Evolutionary conservation across 2,329 filamentous ascomycete species (phyloP).

Genomic region (Cercospora sp.): DNA sequence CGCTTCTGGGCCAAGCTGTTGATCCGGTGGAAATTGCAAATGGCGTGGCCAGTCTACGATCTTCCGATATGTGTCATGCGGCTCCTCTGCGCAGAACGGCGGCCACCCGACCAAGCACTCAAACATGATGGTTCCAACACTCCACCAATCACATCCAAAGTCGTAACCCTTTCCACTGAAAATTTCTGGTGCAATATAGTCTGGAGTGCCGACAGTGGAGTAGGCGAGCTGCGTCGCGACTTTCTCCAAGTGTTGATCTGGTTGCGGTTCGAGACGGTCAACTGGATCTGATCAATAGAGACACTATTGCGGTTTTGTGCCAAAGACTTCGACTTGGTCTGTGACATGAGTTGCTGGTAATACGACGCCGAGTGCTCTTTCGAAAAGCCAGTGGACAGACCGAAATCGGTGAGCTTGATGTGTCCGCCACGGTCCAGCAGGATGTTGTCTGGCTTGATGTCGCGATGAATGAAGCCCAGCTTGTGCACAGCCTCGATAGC

Average conservation of each 20-base stretch:
- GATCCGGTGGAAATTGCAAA: slow-evolving; percentile 94
- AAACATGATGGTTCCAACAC: slow-evolving; percentile 98
- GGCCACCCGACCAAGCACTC: slow-evolving; percentile 98
- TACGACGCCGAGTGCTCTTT: slow-evolving; percentile 98
- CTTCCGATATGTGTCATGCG: slow-evolving; percentile 97
- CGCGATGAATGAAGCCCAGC: slow-evolving; percentile 96
- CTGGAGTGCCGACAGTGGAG: slow-evolving; percentile 94
- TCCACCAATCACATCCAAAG: slow-evolving; percentile 99
- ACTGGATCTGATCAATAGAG: slow-evolving; percentile 94
- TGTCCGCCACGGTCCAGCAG: slow-evolving; percentile 92
- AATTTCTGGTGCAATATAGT: slow-evolving; percentile 98
- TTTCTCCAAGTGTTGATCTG: slow-evolving; percentile 99
- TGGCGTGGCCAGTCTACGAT: slow-evolving; percentile 98
- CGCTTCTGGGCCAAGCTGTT: slow-evolving; percentile 82
- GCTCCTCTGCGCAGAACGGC: slow-evolving; percentile 96
- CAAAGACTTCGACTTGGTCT: slow-evolving; percentile 45
- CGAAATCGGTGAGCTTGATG: slow-evolving; percentile 97
- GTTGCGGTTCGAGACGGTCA: slow-evolving; percentile 95
- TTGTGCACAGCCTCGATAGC: slow-evolving; percentile 99
- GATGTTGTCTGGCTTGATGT: slow-evolving; percentile 99
- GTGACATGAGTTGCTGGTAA: slow-evolving; percentile 90
- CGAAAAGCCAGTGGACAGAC: slow-evolving; percentile 95
- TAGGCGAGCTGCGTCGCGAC: slow-evolving; percentile 92
- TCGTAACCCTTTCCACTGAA: slow-evolving; percentile 96
- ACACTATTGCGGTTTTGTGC: slow-evolving; percentile 81